Percentiles rank a stretch among this genome's conserved stretches.
Evolutionary conservation across 2,329 filamentous ascomycete species (phyloP).

Genomic region (Aspergillus chevalieri): DNA sequence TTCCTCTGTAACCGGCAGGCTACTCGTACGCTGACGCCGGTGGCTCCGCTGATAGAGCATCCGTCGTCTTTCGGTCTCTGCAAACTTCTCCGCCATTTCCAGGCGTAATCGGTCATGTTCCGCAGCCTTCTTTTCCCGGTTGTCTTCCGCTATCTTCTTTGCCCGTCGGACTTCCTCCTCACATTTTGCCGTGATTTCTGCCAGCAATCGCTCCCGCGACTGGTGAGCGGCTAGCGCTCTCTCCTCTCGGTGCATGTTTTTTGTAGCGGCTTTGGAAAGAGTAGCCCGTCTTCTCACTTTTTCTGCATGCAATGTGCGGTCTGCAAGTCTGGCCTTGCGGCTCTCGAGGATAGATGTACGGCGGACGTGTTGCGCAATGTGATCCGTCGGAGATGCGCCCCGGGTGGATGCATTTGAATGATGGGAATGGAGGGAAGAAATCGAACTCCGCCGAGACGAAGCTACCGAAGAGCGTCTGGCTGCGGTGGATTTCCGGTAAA

Average conservation of each 20-base stretch:
- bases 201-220: slow-evolving; percentile 57
- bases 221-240: slow-evolving; percentile 57
- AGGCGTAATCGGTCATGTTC: slow-evolving; percentile 53
- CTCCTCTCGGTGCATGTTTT: slow-evolving; percentile 55
- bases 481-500: slow-evolving; percentile 49
- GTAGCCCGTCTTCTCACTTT: slow-evolving; percentile 59
- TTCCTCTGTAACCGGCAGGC: slow-evolving; percentile 42
- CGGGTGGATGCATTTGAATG: slow-evolving; percentile 48
- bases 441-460: slow-evolving; percentile 59
- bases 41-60: slow-evolving; percentile 42
- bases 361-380: slow-evolving; percentile 60
- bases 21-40: slow-evolving; percentile 48
- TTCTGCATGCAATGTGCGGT: slow-evolving; percentile 60
- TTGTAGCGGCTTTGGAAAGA: slow-evolving; percentile 54
- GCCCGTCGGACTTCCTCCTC: slow-evolving; percentile 61
- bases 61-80: slow-evolving; percentile 56
- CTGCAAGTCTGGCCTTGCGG: slow-evolving; percentile 58
- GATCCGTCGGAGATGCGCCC: slow-evolving; percentile 50
- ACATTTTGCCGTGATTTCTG: slow-evolving; percentile 59
- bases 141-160: slow-evolving; percentile 62
- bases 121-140: slow-evolving; percentile 57
- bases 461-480: slow-evolving; percentile 56
- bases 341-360: slow-evolving; percentile 60
- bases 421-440: slow-evolving; percentile 59
- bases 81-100: slow-evolving; percentile 61